Base-by-base conservation (phyloP, 768 basidiomycete species). In the Suillus paluster region DNA sequence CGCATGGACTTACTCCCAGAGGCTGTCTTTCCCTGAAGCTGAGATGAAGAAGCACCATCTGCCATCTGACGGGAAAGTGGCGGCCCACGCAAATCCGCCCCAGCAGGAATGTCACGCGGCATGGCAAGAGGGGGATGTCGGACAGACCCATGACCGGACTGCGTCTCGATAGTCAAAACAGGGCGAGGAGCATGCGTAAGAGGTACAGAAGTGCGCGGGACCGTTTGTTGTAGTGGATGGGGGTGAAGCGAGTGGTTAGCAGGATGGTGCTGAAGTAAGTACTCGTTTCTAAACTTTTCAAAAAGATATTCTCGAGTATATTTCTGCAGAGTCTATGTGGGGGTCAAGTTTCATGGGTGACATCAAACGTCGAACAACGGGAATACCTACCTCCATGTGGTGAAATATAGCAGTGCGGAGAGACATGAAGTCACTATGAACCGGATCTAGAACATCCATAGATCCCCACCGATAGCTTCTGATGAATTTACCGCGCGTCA, bases 271-370 rank as follows among this genome's bases (percentile, higher is more conserved):
- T 84, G 86, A 39, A 77, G 77, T 63, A 79, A 77, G 73, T 82
- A 85, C 60, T 90, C 89, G 64, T 71, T 76, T 62, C 83, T 82
- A 78, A 90, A 94, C 70, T 89, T 92, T 70, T 91, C 87, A 66
- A 90, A 90, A 56, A 94, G 83, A 78, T 93, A 92, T 68, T 91
- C 89, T 68, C 85, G 84, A 42, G 92, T 94, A 75, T 93, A 93
- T 71, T 90, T 89, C 79, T 91, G 90, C 68, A 96, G 81, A 57
- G 89, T 91, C 92, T 95, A 61, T 57, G 60, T 60, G 55, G 55
- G 30, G 57, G 57, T 42, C 60, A 68, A 60, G 46, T 58, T 66
- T 41, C 41, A 64, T 67, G 64, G 60, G 41, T 58, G 41, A 41
- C 58, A 46, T 54, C 50, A 59, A 63, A 46, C 30, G 66, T 59